Evolutionary conservation across 2,329 filamentous ascomycete genomes (phyloP), one percentile per base, ranked within the genome.

Genomic region (Diaporthe humulicola): DNA sequence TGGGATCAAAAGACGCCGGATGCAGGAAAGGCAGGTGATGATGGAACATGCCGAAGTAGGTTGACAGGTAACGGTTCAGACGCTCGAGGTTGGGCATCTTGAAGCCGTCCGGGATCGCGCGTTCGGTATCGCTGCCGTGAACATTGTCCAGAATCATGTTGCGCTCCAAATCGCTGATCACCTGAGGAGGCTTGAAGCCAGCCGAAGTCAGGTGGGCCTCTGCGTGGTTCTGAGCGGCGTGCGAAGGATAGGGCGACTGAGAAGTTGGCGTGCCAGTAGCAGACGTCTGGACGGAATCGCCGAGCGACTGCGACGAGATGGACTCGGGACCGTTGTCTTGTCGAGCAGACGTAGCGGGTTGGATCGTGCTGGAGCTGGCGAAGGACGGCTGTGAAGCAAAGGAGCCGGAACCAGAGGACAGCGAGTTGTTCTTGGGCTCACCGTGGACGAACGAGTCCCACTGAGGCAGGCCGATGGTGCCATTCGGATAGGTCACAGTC

Each of bases 11-110:
- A 0, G 97, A 97, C 22, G 94, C 91, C 58, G 96, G 96, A 81
- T 99, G 97, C 82, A 99, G 85, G 87, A 99, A 98, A 1, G 97
- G 97, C 81, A 98, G 86, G 82, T 99, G 97, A 80, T 98, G 97
- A 82, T 99, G 97, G 85, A 98, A 99, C 80, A 98, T 88, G 82
- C 94, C 95, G 84, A 98, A 99, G 88, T 98, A 99, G 1, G 96
- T 98, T 75, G 95, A 94, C 77, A 99, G 87, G 84, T 98, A 98
- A 77, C 95, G 92, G 85, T 99, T 98, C 82, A 98, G 86, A 3
- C 94, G 93, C 48, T 92, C 89, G 48, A 95, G 89, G 78, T 90
- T 93, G 8, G 97, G 97, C 60, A 98, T 90, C 78, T 95, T 93
- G 88, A 98, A 98, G 74, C 94, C 95, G 73, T 97, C 95, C 22